These are phyloP conservation scores for Calophaca sinica DNA, from an alignment of 306 rosid species.

Conservation along the genomic window DNA sequence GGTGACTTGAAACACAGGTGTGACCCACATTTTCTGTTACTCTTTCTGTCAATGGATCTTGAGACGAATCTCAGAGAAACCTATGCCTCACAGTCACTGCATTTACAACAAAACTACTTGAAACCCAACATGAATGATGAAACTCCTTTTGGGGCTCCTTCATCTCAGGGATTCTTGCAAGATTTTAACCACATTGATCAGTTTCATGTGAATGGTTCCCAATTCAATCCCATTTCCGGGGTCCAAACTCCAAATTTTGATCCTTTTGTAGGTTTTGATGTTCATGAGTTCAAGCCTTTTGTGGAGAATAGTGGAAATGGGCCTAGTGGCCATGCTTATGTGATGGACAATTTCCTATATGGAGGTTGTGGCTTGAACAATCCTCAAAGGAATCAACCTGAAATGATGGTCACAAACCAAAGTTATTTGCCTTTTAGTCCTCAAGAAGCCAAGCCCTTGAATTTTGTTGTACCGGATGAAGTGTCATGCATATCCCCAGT, in stretches of 20 bases:
- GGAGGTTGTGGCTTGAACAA: slow-evolving; percentile 53
- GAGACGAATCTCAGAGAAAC: slow-evolving; percentile 53
- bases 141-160: slow-evolving; percentile 51
- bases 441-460: slow-evolving; percentile 57
- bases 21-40: slow-evolving; percentile 34
- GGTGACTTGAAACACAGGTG: slow-evolving; percentile 44
- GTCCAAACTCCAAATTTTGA: slow-evolving; percentile 51
- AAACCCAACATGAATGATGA: slow-evolving; percentile 50
- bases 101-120: slow-evolving; percentile 40
- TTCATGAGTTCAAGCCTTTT: slow-evolving; percentile 60
- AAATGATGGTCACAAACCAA: slow-evolving; percentile 49
- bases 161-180: slow-evolving; percentile 59
- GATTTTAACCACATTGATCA: slow-evolving; percentile 59
- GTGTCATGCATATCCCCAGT: slow-evolving; percentile 63
- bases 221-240: slow-evolving; percentile 39
- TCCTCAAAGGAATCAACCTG: slow-evolving; percentile 50
- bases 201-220: slow-evolving; percentile 49
- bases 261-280: slow-evolving; percentile 49
- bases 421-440: slow-evolving; percentile 44
- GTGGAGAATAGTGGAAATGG: slow-evolving; percentile 40
- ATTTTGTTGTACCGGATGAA: slow-evolving; percentile 66
- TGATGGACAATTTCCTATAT: slow-evolving; percentile 64
- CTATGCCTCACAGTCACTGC: slow-evolving; percentile 44
- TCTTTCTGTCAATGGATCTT: slow-evolving; percentile 66
- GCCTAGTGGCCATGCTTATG: slow-evolving; percentile 47